Conservation (phyloP, 148 eudicot genomes). For the Cornus florida region DNA sequence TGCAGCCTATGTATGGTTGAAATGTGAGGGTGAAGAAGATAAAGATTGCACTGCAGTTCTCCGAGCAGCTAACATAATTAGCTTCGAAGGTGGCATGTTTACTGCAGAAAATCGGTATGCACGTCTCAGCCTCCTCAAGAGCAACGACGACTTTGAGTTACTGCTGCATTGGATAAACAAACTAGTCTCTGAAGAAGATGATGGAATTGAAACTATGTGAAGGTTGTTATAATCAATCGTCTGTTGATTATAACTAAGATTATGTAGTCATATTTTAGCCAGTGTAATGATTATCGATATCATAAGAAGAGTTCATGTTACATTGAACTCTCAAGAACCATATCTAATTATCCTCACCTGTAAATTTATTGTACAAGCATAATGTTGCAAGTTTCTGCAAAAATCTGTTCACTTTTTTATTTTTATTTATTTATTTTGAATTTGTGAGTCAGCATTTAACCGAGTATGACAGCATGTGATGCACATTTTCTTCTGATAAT, state of each 20-base stretch:
- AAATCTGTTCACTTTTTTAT: too few relatives aligned
- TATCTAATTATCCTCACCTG: too few relatives aligned
- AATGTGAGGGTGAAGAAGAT: slow-evolving; percentile 50
- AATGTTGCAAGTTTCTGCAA: too few relatives aligned
- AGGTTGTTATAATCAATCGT: slow-evolving; percentile 1
- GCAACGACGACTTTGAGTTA: slow-evolving; percentile 47
- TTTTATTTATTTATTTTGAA: too few relatives aligned
- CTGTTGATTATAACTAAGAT: slow-evolving; percentile 4
- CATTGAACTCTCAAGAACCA: too few relatives aligned
- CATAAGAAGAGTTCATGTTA: too few relatives aligned
- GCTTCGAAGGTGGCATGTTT: slow-evolving; percentile 36
- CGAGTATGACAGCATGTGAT: too few relatives aligned
- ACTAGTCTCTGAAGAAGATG: slow-evolving; percentile 29
- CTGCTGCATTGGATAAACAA: slow-evolving; percentile 21
- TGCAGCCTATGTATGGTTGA: slow-evolving; percentile 71
- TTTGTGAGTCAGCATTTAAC: too few relatives aligned
- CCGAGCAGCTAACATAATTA: slow-evolving; percentile 39
- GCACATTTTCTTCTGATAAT: too few relatives aligned
- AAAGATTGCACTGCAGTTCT: slow-evolving; percentile 33
- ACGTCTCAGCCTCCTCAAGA: slow-evolving; percentile 51
- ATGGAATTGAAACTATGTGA: slow-evolving; percentile 12
- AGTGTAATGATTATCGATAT: too few relatives aligned
- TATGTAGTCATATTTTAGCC: too few relatives aligned
- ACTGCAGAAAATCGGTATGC: slow-evolving; percentile 35
- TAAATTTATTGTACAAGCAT: too few relatives aligned